Percentiles rank a stretch among this genome's conserved stretches.
phyloP scores from a whole-genome alignment of 2,329 filamentous ascomycete species.

The Colletotrichum sp. region DNA sequence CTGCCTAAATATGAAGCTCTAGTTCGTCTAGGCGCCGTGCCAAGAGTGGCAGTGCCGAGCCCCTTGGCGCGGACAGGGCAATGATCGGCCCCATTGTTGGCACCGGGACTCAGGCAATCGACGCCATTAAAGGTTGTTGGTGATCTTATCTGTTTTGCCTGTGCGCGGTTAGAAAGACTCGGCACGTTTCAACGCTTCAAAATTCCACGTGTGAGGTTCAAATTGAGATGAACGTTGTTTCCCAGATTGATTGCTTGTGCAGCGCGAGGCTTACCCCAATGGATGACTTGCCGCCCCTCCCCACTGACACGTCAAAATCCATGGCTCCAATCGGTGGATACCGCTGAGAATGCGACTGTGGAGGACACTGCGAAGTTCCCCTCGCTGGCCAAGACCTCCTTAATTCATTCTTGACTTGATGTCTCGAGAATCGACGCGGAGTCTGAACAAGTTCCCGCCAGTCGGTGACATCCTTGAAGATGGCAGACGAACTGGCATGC shows the following conservation, averaged over 20 bases:
- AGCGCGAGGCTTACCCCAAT: not conserved
- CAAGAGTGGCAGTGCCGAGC: conserved; percentile 18
- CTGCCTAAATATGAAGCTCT: conserved; percentile 10
- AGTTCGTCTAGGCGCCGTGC: conserved; percentile 3
- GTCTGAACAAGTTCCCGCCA: not conserved
- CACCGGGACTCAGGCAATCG: not conserved
- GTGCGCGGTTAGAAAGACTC: not conserved
- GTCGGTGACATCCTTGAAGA: not conserved
- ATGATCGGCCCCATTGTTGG: not conserved
- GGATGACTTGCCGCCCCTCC: not conserved
- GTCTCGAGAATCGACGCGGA: not conserved
- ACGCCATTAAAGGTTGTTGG: not conserved
- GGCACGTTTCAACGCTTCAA: conserved; percentile 2
- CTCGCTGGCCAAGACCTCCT: conserved; percentile 10
- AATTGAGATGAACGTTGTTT: not conserved
- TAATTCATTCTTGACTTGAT: not conserved
- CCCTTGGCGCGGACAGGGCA: not conserved
- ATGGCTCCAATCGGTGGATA: not conserved
- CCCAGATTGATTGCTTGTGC: not conserved
- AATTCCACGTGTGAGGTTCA: conserved; percentile 6
- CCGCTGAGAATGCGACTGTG: not conserved
- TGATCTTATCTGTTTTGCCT: not conserved
- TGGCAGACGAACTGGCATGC: not conserved
- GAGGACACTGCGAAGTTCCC: not conserved
- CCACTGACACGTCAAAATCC: not conserved